Evolutionary conservation across 768 basidiomycete genomes (phyloP).

Genomic region (Tricholoma bakamatsutake): DNA sequence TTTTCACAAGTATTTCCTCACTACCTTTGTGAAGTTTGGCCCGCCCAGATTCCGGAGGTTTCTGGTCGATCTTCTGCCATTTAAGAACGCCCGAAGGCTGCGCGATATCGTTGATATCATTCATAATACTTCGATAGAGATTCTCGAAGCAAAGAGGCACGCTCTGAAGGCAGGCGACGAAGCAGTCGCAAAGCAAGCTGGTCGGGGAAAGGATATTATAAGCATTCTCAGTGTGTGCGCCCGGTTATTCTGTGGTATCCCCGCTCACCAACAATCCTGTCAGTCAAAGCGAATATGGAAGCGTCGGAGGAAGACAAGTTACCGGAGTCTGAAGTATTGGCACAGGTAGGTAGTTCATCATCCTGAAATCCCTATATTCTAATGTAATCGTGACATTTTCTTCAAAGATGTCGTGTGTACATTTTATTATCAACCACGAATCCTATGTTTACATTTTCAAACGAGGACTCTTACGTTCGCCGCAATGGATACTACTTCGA

Average conservation of each 20-base stretch:
- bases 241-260: not conserved
- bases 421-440: not conserved
- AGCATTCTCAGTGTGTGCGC: slow-evolving; percentile 12
- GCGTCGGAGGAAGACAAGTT: slow-evolving; percentile 23
- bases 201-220: slow-evolving; percentile 13
- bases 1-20: slow-evolving; percentile 9
- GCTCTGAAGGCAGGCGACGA: slow-evolving; percentile 12
- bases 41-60: slow-evolving; percentile 13
- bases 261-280: not conserved
- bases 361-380: not conserved
- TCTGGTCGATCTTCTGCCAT: slow-evolving; percentile 11
- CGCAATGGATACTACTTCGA: slow-evolving; percentile 29
- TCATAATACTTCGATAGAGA: slow-evolving; percentile 10
- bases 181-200: slow-evolving; percentile 5
- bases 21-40: slow-evolving; percentile 12
- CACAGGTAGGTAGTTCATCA: slow-evolving; percentile 19
- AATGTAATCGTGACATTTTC: not conserved
- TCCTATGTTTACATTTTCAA: not conserved
- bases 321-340: slow-evolving; percentile 24
- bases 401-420: slow-evolving; percentile 13
- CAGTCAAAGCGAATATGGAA: slow-evolving; percentile 26
- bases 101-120: slow-evolving; percentile 14
- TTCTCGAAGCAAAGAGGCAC: slow-evolving; percentile 11
- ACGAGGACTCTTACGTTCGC: slow-evolving; percentile 26
- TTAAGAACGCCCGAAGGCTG: slow-evolving; percentile 5